phyloP scores from a whole-genome alignment of 495 filamentous ascomycete species.

The Lasiosphaeria hispida region DNA sequence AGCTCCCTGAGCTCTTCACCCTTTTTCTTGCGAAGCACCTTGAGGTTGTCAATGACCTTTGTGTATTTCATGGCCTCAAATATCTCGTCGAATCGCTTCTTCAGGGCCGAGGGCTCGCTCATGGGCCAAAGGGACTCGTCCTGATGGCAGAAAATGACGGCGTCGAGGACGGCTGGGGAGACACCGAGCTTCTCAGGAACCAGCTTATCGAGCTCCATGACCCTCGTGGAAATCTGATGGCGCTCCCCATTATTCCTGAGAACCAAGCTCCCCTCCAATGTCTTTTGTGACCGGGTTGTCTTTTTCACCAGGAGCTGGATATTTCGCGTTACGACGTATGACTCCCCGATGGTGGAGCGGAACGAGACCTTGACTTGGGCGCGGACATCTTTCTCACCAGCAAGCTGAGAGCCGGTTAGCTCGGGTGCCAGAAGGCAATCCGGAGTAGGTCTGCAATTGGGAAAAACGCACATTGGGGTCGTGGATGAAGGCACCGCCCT shows the following conservation, averaged over 20 bases:
- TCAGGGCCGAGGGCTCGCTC: constrained; percentile 80
- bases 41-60: constrained; percentile 94
- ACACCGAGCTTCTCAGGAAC: constrained; percentile 89
- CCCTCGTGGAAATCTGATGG: constrained; percentile 69
- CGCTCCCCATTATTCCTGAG: constrained; percentile 80
- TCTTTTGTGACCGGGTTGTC: constrained; percentile 65
- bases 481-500: constrained; percentile 92
- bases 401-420: constrained; percentile 51
- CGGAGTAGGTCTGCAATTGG: background rate
- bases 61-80: constrained; percentile 97
- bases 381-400: constrained; percentile 82
- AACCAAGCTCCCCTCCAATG: constrained; percentile 73
- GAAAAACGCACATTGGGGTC: constrained; percentile 68
- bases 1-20: constrained; percentile 67
- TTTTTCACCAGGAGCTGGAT: constrained; percentile 87
- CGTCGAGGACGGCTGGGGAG: constrained; percentile 82
- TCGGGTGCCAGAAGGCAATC: background rate
- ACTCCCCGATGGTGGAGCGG: constrained; percentile 67
- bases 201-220: constrained; percentile 74
- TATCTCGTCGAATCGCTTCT: constrained; percentile 95
- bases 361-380: constrained; percentile 92
- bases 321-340: constrained; percentile 76
- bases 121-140: constrained; percentile 98
- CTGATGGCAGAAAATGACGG: constrained; percentile 97
- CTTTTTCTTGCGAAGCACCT: constrained; percentile 76